Base-by-base conservation (phyloP, 1,139 yeast species). In the Pichia inconspicua region DNA sequence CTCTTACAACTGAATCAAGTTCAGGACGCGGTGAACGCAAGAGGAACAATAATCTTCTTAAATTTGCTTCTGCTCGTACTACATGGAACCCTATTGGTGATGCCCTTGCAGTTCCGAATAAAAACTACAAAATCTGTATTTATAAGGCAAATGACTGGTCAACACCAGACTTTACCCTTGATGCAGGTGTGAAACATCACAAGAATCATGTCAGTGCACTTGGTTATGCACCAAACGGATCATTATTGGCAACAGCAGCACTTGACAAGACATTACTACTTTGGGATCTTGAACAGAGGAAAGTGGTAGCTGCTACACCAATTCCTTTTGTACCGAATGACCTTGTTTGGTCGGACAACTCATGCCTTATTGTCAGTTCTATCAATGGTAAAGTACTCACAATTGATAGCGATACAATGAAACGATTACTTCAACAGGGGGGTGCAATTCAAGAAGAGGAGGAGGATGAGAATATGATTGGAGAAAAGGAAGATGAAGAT, bases 31-130 rank as follows among this genome's bases (percentile, higher is more conserved):
- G 40, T 10, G 38, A 28, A n/a, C 45, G 43, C 36, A 44, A 40
- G 4, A 41, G 35, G 14, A 46, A 43, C 17, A 47, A 39, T 22
- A 50, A 41, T 25, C 45, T 44, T 14, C 31, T 53, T 5, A 51
- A 48, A 25, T 47, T 54, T 37, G 46, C 58, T 3, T 50, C 62
- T 8, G 68, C 78, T 0, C 69, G 72, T 41, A 72, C 73, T 2
- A 74, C 72, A 14, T 81, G 84, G 84, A 78, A 75, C 57, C 81
- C 83, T 6, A 71, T 75, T 48, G 95, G 95, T 12, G 75, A 76
- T 46, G 65, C 67, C 19, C 70, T 88, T 49, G 85, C 90, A 1
- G 59, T 82, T 15, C 86, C 66, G 9, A 55, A 61, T 8, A 54
- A 53, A 27, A 57, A 63, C 17, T 63, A 65, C 45, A 61, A 66